Base-by-base conservation (phyloP, 2,329 filamentous ascomycete species). In the Cercospora brassicicola region DNA sequence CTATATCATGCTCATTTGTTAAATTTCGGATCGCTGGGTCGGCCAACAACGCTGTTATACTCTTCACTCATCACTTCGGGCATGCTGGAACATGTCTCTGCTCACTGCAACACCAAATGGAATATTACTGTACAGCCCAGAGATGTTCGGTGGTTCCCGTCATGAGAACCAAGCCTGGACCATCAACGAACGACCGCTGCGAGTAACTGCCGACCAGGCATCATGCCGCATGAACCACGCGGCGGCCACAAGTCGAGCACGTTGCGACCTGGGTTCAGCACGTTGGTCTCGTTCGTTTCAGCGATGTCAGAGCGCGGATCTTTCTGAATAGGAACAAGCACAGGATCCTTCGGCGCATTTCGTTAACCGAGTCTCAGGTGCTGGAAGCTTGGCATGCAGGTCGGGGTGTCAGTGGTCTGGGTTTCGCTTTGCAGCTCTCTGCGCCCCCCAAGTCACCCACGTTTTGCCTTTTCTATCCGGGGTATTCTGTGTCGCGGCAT, bases 161-260 rank as follows among this genome's bases (percentile, higher is more conserved):
- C 55, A 36, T 11, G 6, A 56, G 10, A 30, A 15, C 55, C 9
- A 30, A n/a, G 10, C 8, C 23, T n/a, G 55, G 18, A 59, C 23
- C 55, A 30, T 59, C 30, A 28, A 59, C 31, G 3, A 20, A 30
- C n/a, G 28, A 59, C 15, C 4, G 33, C n/a, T 18, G 39, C 36
- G 36, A 42, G 36, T n/a, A 42, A 42, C 30, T 30, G 53, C 55
- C 39, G 20, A 65, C 20, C 62, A 65, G 13, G 48, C 31, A 48
- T 59, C 11, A 26, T 26, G 62, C 53, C 53, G 36, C 33, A 51
- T 36, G 62, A 59, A 33, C 62, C 48, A 59, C 53, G 55, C 55
- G 62, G n/a, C 18, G 15, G 39, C 60, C 60, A 62, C 60, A 51
- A n/a, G 60, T 62, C 30, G 55, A 59, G 55, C 55, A 59, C 55